phyloP scores from a whole-genome alignment of 106 monocot species.

The Platanthera zijinensis region DNA sequence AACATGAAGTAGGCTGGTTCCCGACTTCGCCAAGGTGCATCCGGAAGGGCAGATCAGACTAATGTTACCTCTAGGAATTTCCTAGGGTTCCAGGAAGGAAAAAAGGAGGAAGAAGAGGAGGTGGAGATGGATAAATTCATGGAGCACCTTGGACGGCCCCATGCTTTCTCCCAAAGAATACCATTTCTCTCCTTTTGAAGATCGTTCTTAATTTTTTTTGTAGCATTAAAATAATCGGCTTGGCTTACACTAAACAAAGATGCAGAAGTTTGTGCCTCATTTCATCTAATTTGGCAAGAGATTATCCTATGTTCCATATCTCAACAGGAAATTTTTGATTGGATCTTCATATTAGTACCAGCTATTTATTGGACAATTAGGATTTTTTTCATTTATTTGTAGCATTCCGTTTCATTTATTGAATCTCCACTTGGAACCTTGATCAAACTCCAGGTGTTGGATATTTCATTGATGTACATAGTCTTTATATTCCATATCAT shows the following conservation, averaged over 20 bases:
- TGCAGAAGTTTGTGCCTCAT: not conserved
- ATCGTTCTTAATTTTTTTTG: too few species aligned
- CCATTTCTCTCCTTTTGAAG: too few species aligned
- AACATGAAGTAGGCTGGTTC: too few species aligned
- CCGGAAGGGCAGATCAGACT: too few species aligned
- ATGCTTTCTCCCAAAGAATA: too few species aligned
- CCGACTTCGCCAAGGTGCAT: too few species aligned
- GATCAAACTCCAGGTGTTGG: not conserved
- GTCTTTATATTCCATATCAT: not conserved
- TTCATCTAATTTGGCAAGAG: not conserved
- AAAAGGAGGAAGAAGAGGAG: too few species aligned
- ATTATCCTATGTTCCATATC: not conserved
- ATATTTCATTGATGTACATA: not conserved
- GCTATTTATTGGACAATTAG: not conserved
- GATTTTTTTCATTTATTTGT: not conserved
- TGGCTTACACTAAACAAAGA: not conserved
- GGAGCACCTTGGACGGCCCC: too few species aligned
- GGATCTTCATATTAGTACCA: not conserved
- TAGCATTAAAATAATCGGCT: too few species aligned
- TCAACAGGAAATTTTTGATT: not conserved
- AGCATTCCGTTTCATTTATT: not conserved
- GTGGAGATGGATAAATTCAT: too few species aligned
- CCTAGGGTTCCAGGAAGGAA: too few species aligned
- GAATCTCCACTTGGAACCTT: not conserved
- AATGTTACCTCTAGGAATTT: too few species aligned